A percentile compares a stretch with the other conserved stretches of the same genome.
These are phyloP conservation scores for Colletotrichum orbiculare DNA, from an alignment of 2,329 filamentous ascomycete species.

Conservation along the genomic window DNA sequence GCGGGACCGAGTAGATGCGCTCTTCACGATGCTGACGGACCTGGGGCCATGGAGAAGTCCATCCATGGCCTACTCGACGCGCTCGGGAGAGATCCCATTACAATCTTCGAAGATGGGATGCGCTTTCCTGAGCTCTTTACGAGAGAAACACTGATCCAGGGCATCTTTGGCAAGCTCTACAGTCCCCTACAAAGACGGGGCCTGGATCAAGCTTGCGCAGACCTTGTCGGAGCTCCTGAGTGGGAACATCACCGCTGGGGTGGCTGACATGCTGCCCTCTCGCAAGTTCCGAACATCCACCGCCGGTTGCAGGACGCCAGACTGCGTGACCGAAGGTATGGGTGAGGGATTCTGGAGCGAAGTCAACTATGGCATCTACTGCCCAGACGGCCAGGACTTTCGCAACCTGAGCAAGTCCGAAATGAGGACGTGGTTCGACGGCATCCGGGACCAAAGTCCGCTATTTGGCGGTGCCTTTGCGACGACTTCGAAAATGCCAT, in stretches of 20 bases:
- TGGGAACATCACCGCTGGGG: neutral
- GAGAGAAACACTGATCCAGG: neutral
- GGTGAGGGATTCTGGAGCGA: slow-evolving; percentile 12
- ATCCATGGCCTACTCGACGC: neutral
- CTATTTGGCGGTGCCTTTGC: slow-evolving; percentile 9
- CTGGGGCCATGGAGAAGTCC: neutral
- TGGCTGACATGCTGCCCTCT: slow-evolving; percentile 7
- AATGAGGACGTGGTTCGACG: slow-evolving; percentile 44
- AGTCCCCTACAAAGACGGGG: neutral
- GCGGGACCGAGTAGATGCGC: slow-evolving; percentile 6
- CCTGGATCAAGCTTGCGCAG: slow-evolving; percentile 4
- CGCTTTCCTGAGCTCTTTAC: slow-evolving; percentile 10
- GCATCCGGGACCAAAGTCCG: slow-evolving; percentile 38
- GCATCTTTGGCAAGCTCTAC: slow-evolving; percentile 2
- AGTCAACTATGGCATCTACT: slow-evolving; percentile 42
- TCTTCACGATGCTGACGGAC: neutral
- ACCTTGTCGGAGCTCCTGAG: neutral
- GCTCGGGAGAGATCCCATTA: neutral
- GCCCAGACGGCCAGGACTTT: slow-evolving; percentile 47
- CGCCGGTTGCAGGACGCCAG: neutral
- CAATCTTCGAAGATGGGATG: neutral
- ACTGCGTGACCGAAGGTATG: slow-evolving; percentile 13
- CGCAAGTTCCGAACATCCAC: neutral
- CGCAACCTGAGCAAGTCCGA: slow-evolving; percentile 38
- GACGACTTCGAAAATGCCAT: slow-evolving; percentile 43